Evolutionary conservation across 208 protist genomes (phyloP), one percentile per base, ranked within the genome.

Genomic region (Herpetomonas muscarum): DNA sequence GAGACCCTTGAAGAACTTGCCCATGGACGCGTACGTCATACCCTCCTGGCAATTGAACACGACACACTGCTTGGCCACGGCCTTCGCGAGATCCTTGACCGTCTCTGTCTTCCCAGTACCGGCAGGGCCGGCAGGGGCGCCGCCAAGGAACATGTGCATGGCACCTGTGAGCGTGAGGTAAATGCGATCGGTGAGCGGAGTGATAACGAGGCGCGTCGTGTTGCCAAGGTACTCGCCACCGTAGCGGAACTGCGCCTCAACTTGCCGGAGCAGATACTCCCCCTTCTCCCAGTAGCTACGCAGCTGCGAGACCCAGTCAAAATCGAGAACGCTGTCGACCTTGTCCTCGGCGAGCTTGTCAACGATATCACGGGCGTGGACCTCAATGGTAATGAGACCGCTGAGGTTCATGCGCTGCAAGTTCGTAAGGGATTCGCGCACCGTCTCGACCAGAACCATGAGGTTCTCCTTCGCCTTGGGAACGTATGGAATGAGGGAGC

Each of bases 1-100:
- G 10, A 98, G 85, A 1, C 95, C 94, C 59, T 98, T 98, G 77
- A 98, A 98, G 85, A 98, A 98, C 69, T 98, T 98, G 29, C 90
- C 94, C 96, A 98, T 98, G 30, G 94, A 96, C n/a, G 85, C 76
- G 63, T 92, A 96, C 32, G 95, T 97, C 88, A 98, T 97, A 55
- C 93, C 93, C 59, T 98, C 94, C 62, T 97, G 92, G 70, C 97
- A 99, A 81, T 98, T 98, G 89, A 98, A 98, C 30, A 98, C 97
- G 50, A 98, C 93, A 54, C 97, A 98, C 76, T 99, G 95, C 76
- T 97, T 98, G 32, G 96, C 94, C 42, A 98, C 84, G 6, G 96
- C 95, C 77, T 98, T 98, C 30, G 97, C 96, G 12, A 99, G 74
- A 71, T 99, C 97, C 81, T 99, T 99, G 31, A 93, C 87, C 10